Percentiles rank a stretch among this genome's conserved stretches.
These are phyloP conservation scores for Kazachstania viticola DNA, from an alignment of 805 yeast species.

Conservation along the genomic window DNA sequence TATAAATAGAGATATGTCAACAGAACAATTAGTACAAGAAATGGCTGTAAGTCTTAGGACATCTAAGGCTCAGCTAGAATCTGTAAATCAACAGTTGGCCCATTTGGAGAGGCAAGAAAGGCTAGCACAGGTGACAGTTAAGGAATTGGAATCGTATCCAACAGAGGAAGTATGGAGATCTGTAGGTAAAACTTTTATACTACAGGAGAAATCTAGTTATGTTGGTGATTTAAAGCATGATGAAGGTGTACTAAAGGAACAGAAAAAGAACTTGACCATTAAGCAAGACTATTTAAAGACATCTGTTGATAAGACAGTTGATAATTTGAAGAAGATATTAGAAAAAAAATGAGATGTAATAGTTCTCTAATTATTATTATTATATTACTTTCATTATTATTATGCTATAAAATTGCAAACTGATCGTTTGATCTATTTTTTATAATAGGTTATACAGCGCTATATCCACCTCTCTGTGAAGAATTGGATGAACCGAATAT, in stretches of 20 bases:
- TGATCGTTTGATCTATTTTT: not conserved
- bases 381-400: no score
- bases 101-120: slow-evolving; percentile 27
- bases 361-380: no score
- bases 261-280: slow-evolving; percentile 47
- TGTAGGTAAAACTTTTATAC: slow-evolving; percentile 64
- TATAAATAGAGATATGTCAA: no score
- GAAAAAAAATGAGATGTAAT: no score
- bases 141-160: slow-evolving; percentile 41
- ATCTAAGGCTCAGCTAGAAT: slow-evolving; percentile 20
- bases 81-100: slow-evolving; percentile 21
- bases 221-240: slow-evolving; percentile 38
- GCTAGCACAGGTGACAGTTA: slow-evolving; percentile 43
- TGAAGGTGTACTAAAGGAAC: slow-evolving; percentile 43
- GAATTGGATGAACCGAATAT: slow-evolving; percentile 41
- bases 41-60: slow-evolving; percentile 20
- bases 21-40: slow-evolving; percentile 9
- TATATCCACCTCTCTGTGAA: slow-evolving; percentile 70
- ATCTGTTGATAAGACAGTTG: slow-evolving; percentile 62
- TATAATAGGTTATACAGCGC: slow-evolving; percentile 54
- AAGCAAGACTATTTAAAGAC: slow-evolving; percentile 66
- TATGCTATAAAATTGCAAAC: no score
- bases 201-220: slow-evolving; percentile 33
- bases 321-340: slow-evolving; percentile 42
- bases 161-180: slow-evolving; percentile 66